Evolutionary conservation across 192 early-diverging fungal genomes (phyloP).

Genomic region (Irineochytrium annulatum): DNA sequence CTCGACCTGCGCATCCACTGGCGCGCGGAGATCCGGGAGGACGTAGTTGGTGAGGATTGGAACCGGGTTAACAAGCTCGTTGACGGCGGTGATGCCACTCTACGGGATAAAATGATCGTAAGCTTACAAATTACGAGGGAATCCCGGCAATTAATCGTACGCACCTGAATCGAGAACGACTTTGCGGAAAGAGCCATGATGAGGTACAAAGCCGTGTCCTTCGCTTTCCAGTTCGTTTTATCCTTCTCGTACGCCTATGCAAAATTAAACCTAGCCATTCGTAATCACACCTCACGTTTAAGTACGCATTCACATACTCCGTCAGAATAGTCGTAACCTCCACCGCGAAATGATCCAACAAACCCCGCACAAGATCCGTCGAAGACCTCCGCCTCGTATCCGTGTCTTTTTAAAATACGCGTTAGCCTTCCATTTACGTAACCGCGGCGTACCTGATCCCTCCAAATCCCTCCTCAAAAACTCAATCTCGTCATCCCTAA

Average conservation of each 20-base stretch:
- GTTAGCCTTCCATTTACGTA: not conserved
- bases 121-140: conserved; percentile 6
- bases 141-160: not conserved
- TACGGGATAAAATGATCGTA: too few species aligned
- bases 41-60: conserved; percentile 82
- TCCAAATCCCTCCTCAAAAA: conserved; percentile 91
- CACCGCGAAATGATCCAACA: conserved; percentile 80
- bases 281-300: conserved; percentile 20
- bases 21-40: conserved; percentile 73
- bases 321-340: conserved; percentile 83
- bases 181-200: conserved; percentile 84
- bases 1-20: conserved; percentile 49
- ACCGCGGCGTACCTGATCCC: conserved; percentile 58
- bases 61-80: conserved; percentile 75
- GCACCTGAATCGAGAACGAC: conserved; percentile 66
- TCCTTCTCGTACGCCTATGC: conserved; percentile 66
- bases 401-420: conserved; percentile 49
- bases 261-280: conserved; percentile 1
- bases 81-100: conserved; percentile 80
- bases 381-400: conserved; percentile 92
- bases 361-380: conserved; percentile 84
- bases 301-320: conserved; percentile 50
- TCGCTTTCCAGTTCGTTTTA: conserved; percentile 76
- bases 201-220: conserved; percentile 93
- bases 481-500: conserved; percentile 95